These are phyloP conservation scores for Lunularia cruciata DNA, from an alignment of 225 moss, liverwort and hornwort species.

Conservation along the genomic window DNA sequence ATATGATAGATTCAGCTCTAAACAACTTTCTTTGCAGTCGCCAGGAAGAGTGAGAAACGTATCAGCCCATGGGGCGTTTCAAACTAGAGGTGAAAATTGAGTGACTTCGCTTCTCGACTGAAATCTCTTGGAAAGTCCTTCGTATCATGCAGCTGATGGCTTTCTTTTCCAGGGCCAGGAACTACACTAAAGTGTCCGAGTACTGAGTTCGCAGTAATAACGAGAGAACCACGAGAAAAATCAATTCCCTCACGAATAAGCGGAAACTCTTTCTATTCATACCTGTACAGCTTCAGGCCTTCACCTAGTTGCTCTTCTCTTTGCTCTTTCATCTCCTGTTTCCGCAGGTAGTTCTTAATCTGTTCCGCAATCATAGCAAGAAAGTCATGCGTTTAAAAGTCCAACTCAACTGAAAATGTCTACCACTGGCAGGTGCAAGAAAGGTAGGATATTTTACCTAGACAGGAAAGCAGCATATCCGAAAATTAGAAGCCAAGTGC, in stretches of 20 bases:
- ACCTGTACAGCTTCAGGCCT: slow-evolving; percentile 79
- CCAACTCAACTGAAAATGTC: neutral
- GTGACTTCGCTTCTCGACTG: no score
- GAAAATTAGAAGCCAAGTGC: no score
- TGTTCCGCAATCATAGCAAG: neutral
- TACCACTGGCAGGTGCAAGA: neutral
- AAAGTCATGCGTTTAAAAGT: neutral
- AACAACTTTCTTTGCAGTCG: no score
- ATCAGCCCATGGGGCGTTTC: no score
- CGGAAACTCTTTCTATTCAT: neutral
- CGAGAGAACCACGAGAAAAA: neutral
- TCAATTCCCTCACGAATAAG: no score
- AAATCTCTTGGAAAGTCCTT: no score
- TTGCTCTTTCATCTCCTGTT: slow-evolving; percentile 76
- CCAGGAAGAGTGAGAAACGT: no score
- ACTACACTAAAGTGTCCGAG: neutral
- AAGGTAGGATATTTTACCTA: no score
- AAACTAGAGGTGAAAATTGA: no score
- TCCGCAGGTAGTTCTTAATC: slow-evolving; percentile 87
- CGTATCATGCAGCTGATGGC: no score
- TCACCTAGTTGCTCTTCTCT: slow-evolving; percentile 61
- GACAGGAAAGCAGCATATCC: no score
- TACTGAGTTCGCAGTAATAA: neutral
- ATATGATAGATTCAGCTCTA: no score
- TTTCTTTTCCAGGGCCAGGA: neutral